Evolutionary conservation across 495 filamentous ascomycete genomes (phyloP), one percentile per base, ranked within the genome.

Genomic region (Penicillium odoratum): DNA sequence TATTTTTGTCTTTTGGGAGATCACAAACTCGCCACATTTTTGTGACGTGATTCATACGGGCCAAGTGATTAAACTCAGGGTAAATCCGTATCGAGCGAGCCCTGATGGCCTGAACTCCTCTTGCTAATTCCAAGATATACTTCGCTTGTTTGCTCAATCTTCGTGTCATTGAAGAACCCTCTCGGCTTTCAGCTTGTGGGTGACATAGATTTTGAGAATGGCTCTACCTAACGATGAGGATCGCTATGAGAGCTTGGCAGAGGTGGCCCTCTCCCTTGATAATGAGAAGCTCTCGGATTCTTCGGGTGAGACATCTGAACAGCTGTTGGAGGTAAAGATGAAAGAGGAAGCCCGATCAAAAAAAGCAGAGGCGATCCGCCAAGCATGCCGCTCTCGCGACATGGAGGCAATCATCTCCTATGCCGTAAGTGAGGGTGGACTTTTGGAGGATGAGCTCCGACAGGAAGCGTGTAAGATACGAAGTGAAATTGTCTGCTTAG

Each of bases 391-490:
- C 53, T 68, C 76, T 60, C 74, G 76, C 21, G 83, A 96, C 68
- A 69, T 91, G 33, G 78, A 80, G 56, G 74, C 78, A 31, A 74
- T 98, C 48, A 72, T 85, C 42, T 68, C 64, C 4, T 78, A 90
- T 58, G 92, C 94, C 16, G 86, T 85, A 26, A 88, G 87, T 10
- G 73, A 81, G 53, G 88, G 87, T 11, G 94, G 94, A 6, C 80
- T 98, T 48, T 69, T 97, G 34, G 82, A 84, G 47, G 94, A 98
- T 74, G 78, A 81, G n/a, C 72, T 95, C 63, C 87, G 94, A 65
- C 82, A 82, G 67, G 78, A 82, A 72, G 93, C 90, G 65, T 98
- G 94, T 97, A 58, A 53, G 33, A 18, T 15, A 3, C 38, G 6
- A 15, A 16, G 15, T 4, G 4, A 40, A 40, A 15, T n/a, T 7